These are phyloP conservation scores for Camellia oleifera DNA, from an alignment of 179 eudicot species.

Conservation along the genomic window DNA sequence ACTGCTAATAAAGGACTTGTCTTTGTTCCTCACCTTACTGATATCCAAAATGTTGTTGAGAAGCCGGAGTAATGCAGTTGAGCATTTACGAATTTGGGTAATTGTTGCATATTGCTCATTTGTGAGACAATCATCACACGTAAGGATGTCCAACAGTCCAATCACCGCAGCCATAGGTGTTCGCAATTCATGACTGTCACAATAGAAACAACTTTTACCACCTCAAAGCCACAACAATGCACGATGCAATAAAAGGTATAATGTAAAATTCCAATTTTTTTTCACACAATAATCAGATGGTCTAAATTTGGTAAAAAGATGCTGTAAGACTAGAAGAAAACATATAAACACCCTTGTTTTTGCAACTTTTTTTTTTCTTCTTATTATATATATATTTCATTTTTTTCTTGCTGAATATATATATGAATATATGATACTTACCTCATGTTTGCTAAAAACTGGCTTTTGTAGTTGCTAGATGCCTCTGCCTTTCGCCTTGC, in stretches of 20 bases:
- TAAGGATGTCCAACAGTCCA: conserved; percentile 89
- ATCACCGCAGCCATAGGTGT: conserved; percentile 99
- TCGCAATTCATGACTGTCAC: conserved; percentile 87
- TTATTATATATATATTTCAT: not conserved
- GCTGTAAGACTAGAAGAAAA: no score
- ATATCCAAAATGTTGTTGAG: conserved; percentile 95
- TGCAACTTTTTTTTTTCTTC: no score
- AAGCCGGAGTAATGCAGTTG: conserved; percentile 88
- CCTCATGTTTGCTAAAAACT: conserved; percentile 99
- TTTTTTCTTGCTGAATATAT: not conserved
- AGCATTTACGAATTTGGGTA: conserved; percentile 90
- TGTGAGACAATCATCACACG: conserved; percentile 80
- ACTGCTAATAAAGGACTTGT: no score
- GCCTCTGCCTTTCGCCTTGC: conserved; percentile 98
- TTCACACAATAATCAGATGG: no score
- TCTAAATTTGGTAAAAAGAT: not conserved
- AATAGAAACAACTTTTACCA: conserved; percentile 14
- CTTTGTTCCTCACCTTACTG: conserved; percentile 62
- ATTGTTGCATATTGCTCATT: conserved; percentile 80
- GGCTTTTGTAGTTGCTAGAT: conserved; percentile 97
- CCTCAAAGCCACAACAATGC: not conserved
- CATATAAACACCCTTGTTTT: no score
- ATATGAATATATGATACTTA: conserved; percentile 20
- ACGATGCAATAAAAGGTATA: not conserved
- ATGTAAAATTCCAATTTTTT: not conserved